Conservation (phyloP, 2,329 filamentous ascomycete species). For the Xylariales sp. region DNA sequence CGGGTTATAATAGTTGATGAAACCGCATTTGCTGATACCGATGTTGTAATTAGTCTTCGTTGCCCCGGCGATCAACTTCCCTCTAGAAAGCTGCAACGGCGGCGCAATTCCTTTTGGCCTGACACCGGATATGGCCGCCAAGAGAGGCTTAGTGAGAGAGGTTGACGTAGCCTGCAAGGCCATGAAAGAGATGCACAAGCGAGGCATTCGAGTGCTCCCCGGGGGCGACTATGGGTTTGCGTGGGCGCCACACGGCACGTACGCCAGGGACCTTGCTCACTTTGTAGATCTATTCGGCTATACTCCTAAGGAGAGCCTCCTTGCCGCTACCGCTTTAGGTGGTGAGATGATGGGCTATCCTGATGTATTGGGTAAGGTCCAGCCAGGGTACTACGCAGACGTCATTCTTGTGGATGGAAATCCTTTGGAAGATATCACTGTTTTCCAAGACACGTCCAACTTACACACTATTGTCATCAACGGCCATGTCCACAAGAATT, state of each 20-base stretch:
- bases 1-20: not conserved
- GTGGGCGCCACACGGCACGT: conserved; percentile 61
- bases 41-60: conserved; percentile 49
- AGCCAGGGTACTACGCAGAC: conserved; percentile 57
- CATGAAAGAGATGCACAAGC: conserved; percentile 57
- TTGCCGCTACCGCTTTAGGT: conserved; percentile 53
- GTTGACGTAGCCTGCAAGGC: conserved; percentile 54
- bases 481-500: conserved; percentile 57
- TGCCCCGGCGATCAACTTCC: conserved; percentile 56
- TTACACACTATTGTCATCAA: conserved; percentile 61
- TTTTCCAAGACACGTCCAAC: conserved; percentile 57
- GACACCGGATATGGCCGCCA: conserved; percentile 55
- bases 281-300: conserved; percentile 59
- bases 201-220: conserved; percentile 59
- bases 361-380: conserved; percentile 56
- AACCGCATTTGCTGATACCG: not conserved
- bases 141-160: conserved; percentile 58
- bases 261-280: conserved; percentile 59
- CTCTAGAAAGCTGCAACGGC: conserved; percentile 32
- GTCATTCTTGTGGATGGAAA: conserved; percentile 60
- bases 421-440: conserved; percentile 55
- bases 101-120: conserved; percentile 55
- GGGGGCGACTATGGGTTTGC: conserved; percentile 61
- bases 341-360: conserved; percentile 53
- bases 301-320: conserved; percentile 57